Evolutionary conservation across 23 red algal genomes (phyloP).

Genomic region (Rhodosorus marinus): DNA sequence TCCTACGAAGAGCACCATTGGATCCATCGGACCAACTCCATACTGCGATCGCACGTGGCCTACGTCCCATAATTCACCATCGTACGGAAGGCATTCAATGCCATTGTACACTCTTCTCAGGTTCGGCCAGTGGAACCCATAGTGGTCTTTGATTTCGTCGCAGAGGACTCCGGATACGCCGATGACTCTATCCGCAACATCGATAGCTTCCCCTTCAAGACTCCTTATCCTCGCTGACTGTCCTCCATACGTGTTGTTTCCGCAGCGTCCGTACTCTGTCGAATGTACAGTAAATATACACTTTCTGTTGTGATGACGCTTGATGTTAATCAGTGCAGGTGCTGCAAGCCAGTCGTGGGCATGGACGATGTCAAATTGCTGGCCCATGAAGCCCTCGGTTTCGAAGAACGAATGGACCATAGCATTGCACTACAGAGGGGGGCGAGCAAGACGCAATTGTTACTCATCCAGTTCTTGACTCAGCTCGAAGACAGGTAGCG

Average conservation of each 20-base stretch:
- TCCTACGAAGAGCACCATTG: conserved; percentile 86
- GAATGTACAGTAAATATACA: conserved; percentile 84
- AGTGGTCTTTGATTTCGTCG: conserved; percentile 82
- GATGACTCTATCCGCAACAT: conserved; percentile 51
- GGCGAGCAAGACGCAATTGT: no score
- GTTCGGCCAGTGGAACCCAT: conserved; percentile 84
- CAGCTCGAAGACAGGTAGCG: no score
- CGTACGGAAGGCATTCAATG: conserved; percentile 77
- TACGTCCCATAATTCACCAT: conserved; percentile 79
- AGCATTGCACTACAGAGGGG: no score
- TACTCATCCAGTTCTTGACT: no score
- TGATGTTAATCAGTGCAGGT: conserved; percentile 60
- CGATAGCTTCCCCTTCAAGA: conserved; percentile 63
- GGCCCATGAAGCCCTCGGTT: conserved; percentile 75
- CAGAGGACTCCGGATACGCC: conserved; percentile 77
- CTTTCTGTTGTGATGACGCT: conserved; percentile 39
- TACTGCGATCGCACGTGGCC: conserved; percentile 49
- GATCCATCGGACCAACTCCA: conserved; percentile 79
- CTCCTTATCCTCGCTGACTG: conserved; percentile 70
- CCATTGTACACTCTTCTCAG: conserved; percentile 91
- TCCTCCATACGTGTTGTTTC: conserved; percentile 72
- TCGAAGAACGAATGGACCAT: conserved; percentile 83
- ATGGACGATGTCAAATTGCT: conserved; percentile 65
- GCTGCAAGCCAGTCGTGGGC: conserved; percentile 86
- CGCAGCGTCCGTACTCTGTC: conserved; percentile 82